Base-by-base conservation (phyloP, 2,329 filamentous ascomycete species). In the Aspergillus sp. region DNA sequence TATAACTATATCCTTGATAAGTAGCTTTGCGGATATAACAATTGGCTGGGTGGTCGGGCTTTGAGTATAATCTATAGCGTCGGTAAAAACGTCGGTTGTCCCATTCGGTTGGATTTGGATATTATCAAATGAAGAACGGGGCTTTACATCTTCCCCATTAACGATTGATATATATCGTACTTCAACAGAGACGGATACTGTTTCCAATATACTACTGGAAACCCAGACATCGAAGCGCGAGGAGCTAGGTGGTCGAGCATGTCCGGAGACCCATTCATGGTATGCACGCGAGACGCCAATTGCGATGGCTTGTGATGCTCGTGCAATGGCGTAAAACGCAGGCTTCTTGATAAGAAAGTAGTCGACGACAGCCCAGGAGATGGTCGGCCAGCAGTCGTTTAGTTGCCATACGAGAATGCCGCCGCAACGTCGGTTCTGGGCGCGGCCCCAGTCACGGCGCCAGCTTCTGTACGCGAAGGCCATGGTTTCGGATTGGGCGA, bases 321-420 rank as follows among this genome's bases (percentile, higher is more conserved):
- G 76, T 57, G 82, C 79, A 68, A 86, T 83, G 2, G 83, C 81
- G 62, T 86, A 86, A 70, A 84, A 86, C 24, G 84, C 83, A 33
- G 83, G 82, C 68, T 87, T 87, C 47, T 84, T 84, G 19, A 83
- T 79, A 46, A 81, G 77, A 66, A 83, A 85, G 67, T 86, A 86
- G 68, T 87, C 84, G 17, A 83, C 80, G 59, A 86, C 85, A 2
- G 84, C 79, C 84, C 84, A 87, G 6, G 82, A 85, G 24, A 82
- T 86, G 17, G 82, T 81, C 27, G 84, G 84, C 83, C 83, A 87
- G 72, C 77, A 79, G 57, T 80, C 78, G 46, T 80, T 79, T 40
- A 79, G 62, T 58, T 80, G 78, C 78, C 78, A 80, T 8, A 79
- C 70, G n/a, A 80, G 66, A 8, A 76, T 75, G 39, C 78, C 78